Base-by-base conservation (phyloP, 164 flowering plant species). In the Cinnamomum micranthum region DNA sequence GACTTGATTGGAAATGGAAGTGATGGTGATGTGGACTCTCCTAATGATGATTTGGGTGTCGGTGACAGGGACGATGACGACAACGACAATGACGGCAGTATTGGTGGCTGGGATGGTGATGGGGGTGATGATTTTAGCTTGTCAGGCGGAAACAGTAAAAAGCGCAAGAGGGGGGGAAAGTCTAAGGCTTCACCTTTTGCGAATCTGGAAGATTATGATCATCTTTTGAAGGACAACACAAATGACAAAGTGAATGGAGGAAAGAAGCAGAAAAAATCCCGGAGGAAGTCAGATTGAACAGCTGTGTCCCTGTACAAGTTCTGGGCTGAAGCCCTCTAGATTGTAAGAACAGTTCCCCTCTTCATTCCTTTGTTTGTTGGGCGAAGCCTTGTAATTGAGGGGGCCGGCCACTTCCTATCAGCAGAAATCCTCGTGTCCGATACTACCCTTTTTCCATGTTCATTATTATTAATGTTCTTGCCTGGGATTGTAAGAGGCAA, bases 181-280 rank as follows among this genome's bases (percentile, higher is more conserved):
- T 58, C 74, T 50, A 80, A 81, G 1, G 86, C 75, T 6, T 91
- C 99, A 3, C 93, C 98, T n/a, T 95, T 93, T 81, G 99, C 98
- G 2, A 92, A 94, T 73, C 79, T 87, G n/a, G 97, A 93, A 68
- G 98, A 95, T 0, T 95, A 91, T 70, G 86, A 87, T 64, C 96
- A 93, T 83, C 63, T 95, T 80, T 41, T 91, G 66, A 81, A 31
- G 35, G 35, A 31, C 35, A 31, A 31, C 4, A 31, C 35, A 31
- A 31, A 84, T 33, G 66, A 74, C 1, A 87, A 81, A 4, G 72
- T 22, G 17, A 47, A 22, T 74, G 68, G 47, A 11, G 70, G 47
- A 50, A 85, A 83, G 83, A 80, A 83, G 2, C 5, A 4, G 24
- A 22, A 12, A 22, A 70, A 50, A 47, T 27, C 20, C 11, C 20